Percentiles rank a stretch among this genome's conserved stretches.
phyloP scores from a whole-genome alignment of 2,329 filamentous ascomycete genomes.

The Penicillium sp. region DNA sequence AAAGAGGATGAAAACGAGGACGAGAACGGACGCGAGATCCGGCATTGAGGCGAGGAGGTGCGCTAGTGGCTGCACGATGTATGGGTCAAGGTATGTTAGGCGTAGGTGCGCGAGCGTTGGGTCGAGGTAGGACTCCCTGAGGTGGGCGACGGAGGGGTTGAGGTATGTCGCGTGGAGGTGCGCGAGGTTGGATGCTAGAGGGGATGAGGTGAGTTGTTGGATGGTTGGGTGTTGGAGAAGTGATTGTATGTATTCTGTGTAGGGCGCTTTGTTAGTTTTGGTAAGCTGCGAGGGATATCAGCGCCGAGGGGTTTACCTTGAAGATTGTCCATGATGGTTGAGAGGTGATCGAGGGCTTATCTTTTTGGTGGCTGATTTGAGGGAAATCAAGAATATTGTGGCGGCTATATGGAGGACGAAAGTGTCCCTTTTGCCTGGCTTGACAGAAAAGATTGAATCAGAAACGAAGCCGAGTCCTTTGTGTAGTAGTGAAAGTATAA shows the following conservation, averaged over 20 bases:
- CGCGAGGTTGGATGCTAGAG: constrained; percentile 19
- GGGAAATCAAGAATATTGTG: not conserved
- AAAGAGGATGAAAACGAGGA: constrained; percentile 66
- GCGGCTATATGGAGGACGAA: not conserved
- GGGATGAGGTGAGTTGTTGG: constrained; percentile 25
- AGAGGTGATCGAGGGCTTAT: not conserved
- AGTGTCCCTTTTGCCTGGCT: not conserved
- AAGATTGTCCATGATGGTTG: constrained; percentile 22
- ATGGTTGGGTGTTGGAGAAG: constrained; percentile 23
- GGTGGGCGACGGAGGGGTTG: constrained; percentile 16
- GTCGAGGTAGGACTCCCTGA: constrained; percentile 21
- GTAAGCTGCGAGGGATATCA: not conserved
- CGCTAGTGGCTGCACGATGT: constrained; percentile 50
- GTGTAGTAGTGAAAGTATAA: not conserved
- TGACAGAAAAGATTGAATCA: not conserved
- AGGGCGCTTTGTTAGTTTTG: constrained; percentile 9
- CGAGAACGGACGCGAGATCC: constrained; percentile 42
- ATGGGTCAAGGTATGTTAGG: constrained; percentile 53
- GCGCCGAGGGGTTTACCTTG: constrained; percentile 16
- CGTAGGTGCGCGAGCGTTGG: constrained; percentile 33
- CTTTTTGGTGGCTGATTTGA: not conserved
- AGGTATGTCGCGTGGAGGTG: constrained; percentile 21
- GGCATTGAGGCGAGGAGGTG: constrained; percentile 40
- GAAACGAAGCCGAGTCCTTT: not conserved
- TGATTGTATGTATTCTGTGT: constrained; percentile 20